These are phyloP conservation scores for Erodium texanum DNA, from an alignment of 441 rosid species.

Conservation along the genomic window DNA sequence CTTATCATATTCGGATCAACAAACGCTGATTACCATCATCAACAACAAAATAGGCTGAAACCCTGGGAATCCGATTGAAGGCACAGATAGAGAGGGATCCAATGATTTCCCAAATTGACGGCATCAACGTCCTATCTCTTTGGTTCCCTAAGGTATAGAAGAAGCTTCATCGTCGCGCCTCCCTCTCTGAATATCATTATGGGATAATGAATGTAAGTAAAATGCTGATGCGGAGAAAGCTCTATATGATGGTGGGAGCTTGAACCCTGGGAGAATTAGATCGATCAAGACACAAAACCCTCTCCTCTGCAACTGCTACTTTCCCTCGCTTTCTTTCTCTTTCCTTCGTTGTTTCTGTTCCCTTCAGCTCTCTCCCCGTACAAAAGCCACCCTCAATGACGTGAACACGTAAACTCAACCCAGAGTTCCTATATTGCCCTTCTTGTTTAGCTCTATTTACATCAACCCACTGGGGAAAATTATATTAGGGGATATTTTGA, in stretches of 20 bases:
- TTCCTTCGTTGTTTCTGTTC: constrained; percentile 1
- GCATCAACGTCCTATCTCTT: neutral
- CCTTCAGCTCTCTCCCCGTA: neutral
- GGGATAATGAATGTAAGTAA: neutral
- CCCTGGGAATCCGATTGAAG: neutral
- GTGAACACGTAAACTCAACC: neutral
- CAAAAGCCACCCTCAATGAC: neutral
- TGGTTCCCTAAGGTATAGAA: neutral
- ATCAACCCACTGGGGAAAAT: too few relatives aligned
- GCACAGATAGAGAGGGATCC: neutral
- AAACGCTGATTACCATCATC: neutral
- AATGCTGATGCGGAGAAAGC: neutral
- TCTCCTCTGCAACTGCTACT: neutral
- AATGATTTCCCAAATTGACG: neutral
- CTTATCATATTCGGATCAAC: neutral
- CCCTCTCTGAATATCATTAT: too few relatives aligned
- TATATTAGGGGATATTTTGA: too few relatives aligned
- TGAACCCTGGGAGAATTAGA: neutral
- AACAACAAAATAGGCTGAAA: neutral
- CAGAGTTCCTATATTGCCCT: neutral
- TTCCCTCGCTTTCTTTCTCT: neutral
- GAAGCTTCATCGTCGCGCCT: constrained; percentile 1
- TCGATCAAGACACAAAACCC: neutral
- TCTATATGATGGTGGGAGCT: neutral
- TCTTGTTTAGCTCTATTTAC: neutral